Conservation (phyloP, 352 stramenopile genomes). For the Blastocystis sp. region DNA sequence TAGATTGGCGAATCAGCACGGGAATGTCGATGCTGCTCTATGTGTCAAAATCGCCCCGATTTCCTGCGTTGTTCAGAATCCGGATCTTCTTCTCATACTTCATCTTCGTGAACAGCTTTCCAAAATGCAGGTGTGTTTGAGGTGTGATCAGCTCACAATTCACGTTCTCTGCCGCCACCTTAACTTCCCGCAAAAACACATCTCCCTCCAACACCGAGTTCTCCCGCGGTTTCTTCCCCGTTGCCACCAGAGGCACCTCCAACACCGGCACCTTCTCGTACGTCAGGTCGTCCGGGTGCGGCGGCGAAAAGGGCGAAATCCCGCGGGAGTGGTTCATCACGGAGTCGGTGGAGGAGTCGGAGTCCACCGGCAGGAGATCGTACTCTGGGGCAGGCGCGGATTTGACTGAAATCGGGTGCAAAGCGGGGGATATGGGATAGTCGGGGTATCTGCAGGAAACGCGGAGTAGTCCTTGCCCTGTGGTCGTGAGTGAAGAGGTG, state of each 20-base stretch:
- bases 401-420: neutral
- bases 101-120: slow-evolving; percentile 61
- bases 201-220: neutral
- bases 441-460: neutral
- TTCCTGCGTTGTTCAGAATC: neutral
- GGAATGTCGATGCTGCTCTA: slow-evolving; percentile 20
- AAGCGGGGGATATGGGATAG: neutral
- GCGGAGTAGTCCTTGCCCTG: neutral
- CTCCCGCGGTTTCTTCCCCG: neutral
- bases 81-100: slow-evolving; percentile 21
- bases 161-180: neutral
- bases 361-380: too few species aligned
- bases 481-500: too few species aligned
- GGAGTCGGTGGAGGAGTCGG: too few species aligned
- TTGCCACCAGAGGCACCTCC: neutral
- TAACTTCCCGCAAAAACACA: neutral
- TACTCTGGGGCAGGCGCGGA: neutral
- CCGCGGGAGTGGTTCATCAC: neutral
- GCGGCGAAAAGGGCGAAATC: neutral
- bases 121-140: slow-evolving; percentile 40
- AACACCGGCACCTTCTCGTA: neutral
- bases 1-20: slow-evolving; percentile 42
- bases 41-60: neutral
- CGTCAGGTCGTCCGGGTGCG: neutral
- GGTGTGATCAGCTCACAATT: slow-evolving; percentile 4